Conservation (phyloP, 2,329 filamentous ascomycete species). For the Thielaviopsis populi region DNA sequence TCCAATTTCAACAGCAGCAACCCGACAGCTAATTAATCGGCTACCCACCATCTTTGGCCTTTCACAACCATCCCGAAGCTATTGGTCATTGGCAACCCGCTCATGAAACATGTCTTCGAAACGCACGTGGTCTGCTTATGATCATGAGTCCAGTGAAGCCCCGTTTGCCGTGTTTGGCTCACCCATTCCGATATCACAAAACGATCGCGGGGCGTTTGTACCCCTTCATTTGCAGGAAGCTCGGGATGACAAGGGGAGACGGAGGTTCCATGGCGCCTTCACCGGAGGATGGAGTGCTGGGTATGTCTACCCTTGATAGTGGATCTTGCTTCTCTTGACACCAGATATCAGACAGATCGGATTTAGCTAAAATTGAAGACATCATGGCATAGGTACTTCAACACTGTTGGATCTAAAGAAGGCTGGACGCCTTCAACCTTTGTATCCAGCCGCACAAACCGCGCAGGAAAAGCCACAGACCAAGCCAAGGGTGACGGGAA, state of each 20-base stretch:
- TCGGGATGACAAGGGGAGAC: constrained; percentile 77
- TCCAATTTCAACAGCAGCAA: no score
- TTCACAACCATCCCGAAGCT: no score
- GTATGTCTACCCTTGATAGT: constrained; percentile 27
- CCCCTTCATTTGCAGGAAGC: constrained; percentile 98
- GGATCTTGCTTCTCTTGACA: background rate
- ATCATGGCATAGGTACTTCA: constrained; percentile 58
- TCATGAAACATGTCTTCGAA: constrained; percentile 52
- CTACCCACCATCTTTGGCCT: no score
- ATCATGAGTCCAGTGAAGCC: constrained; percentile 56
- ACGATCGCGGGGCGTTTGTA: constrained; percentile 83
- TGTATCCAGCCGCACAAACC: constrained; percentile 71
- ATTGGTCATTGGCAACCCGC: background rate
- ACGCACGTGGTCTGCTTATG: constrained; percentile 63
- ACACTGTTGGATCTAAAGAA: constrained; percentile 95
- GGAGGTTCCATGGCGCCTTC: constrained; percentile 88
- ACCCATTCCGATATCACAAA: constrained; percentile 64
- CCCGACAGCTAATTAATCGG: no score
- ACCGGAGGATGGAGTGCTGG: constrained; percentile 94
- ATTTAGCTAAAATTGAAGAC: constrained; percentile 19
- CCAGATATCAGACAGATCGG: background rate
- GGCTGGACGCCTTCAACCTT: constrained; percentile 91
- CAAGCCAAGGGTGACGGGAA: constrained; percentile 25
- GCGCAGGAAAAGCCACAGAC: constrained; percentile 33
- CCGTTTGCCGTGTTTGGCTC: constrained; percentile 74